A percentile compares a stretch with the other conserved stretches of the same genome.
Conservation (phyloP, 768 basidiomycete genomes). For the Serendipita sp. region DNA sequence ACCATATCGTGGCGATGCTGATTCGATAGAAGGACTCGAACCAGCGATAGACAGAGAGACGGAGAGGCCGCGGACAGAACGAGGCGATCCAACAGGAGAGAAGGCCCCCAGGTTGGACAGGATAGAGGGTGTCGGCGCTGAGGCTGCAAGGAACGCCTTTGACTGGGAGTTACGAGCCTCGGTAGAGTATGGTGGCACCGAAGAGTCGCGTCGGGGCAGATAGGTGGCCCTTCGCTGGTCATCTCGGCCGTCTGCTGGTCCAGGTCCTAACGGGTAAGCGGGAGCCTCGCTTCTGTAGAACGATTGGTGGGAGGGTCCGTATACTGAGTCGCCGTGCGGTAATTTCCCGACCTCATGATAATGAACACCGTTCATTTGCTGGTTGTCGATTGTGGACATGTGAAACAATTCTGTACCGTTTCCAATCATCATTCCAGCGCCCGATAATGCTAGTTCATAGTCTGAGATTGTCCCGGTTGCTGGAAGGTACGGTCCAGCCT, state of each 20-base stretch:
- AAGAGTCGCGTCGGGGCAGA: neutral
- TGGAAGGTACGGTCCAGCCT: neutral
- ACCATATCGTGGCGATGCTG: neutral
- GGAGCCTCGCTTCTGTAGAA: neutral
- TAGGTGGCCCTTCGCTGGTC: neutral
- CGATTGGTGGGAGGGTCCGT: neutral
- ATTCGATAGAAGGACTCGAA: neutral
- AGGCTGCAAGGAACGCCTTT: neutral
- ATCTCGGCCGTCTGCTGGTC: neutral
- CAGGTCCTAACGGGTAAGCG: neutral
- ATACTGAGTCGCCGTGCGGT: neutral
- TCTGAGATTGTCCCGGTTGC: neutral
- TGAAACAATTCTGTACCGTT: neutral
- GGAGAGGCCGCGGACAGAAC: neutral
- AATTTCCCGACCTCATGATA: neutral
- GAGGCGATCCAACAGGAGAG: neutral
- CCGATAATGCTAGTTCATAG: neutral
- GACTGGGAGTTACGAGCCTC: neutral
- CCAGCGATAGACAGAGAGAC: neutral
- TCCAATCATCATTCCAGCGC: neutral
- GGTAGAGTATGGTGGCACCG: neutral
- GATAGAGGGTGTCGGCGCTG: neutral
- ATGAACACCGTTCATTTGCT: neutral
- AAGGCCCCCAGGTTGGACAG: neutral
- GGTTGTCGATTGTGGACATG: neutral